These are phyloP conservation scores for Dactylis glomerata DNA, from an alignment of 176 grass and related monocot species.

Conservation along the genomic window DNA sequence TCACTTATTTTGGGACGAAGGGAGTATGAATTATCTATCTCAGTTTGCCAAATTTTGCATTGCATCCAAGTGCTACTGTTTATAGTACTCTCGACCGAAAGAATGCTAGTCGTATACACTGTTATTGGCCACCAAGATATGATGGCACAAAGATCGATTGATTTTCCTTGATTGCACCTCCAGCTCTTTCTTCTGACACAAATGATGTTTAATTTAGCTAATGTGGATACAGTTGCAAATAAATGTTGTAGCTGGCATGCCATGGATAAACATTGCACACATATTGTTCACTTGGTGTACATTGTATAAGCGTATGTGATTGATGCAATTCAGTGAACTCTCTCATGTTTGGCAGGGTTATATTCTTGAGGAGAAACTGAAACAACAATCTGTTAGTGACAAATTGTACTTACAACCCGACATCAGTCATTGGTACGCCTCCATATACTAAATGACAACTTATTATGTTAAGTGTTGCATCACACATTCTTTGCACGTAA, in stretches of 20 bases:
- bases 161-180: not conserved
- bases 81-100: not conserved
- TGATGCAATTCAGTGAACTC: not conserved
- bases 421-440: conserved; percentile 70
- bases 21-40: conserved; percentile 16
- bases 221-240: not conserved
- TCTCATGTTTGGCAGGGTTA: conserved; percentile 58
- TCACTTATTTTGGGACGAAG: too few species aligned
- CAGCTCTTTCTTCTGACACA: not conserved
- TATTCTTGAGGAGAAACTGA: conserved; percentile 80
- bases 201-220: not conserved
- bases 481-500: not conserved
- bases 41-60: conserved; percentile 11
- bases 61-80: not conserved
- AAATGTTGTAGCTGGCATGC: not conserved
- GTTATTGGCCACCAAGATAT: not conserved
- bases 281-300: conserved; percentile 1
- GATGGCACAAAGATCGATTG: not conserved
- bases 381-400: conserved; percentile 56
- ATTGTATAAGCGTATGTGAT: not conserved
- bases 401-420: conserved; percentile 58
- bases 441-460: not conserved
- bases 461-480: conserved; percentile 12
- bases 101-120: not conserved
- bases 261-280: conserved; percentile 2